A percentile compares a stretch with the other conserved stretches of the same genome.
These are phyloP conservation scores for Nidula microcarpa DNA, from an alignment of 768 basidiomycete species.

Conservation along the genomic window DNA sequence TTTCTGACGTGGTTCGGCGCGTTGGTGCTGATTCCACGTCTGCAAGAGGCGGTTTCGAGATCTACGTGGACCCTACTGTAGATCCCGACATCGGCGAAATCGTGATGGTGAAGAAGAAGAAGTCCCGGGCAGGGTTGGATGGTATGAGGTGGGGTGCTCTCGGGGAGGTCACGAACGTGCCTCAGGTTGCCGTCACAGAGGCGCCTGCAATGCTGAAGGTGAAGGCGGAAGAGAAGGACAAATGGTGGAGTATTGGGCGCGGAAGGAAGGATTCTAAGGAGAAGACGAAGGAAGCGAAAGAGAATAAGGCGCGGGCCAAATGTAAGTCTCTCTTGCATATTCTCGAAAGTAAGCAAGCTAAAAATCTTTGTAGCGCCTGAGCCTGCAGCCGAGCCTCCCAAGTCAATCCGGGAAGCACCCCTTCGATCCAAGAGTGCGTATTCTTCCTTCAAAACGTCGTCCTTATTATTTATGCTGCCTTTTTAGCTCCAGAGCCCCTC, in stretches of 20 bases:
- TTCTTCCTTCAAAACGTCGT: not conserved
- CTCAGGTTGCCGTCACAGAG: conserved; percentile 14
- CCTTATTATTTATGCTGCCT: not conserved
- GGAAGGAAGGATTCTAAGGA: conserved; percentile 74
- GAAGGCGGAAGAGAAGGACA: conserved; percentile 45
- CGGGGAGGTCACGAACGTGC: conserved; percentile 60
- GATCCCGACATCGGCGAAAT: conserved; percentile 71
- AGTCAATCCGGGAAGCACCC: conserved; percentile 21
- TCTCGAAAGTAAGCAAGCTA: not conserved
- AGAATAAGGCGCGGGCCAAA: conserved; percentile 37
- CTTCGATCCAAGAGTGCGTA: conserved; percentile 38
- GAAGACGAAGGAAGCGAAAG: conserved; percentile 42
- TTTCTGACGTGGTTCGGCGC: conserved; percentile 59
- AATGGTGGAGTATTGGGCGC: conserved; percentile 83
- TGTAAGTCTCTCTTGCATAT: conserved; percentile 27
- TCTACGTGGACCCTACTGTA: conserved; percentile 61
- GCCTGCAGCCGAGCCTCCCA: conserved; percentile 18
- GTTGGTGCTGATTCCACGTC: conserved; percentile 31
- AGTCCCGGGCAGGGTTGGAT: conserved; percentile 57
- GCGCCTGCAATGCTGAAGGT: conserved; percentile 18
- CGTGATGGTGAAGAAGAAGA: conserved; percentile 75
- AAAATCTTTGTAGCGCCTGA: conserved; percentile 28
- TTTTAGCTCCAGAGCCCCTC: conserved; percentile 45
- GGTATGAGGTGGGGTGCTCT: conserved; percentile 52
- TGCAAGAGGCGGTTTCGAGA: conserved; percentile 59